Evolutionary conservation across 192 early-diverging fungal species (phyloP).

Genomic region (Backusella parvicylindrica): DNA sequence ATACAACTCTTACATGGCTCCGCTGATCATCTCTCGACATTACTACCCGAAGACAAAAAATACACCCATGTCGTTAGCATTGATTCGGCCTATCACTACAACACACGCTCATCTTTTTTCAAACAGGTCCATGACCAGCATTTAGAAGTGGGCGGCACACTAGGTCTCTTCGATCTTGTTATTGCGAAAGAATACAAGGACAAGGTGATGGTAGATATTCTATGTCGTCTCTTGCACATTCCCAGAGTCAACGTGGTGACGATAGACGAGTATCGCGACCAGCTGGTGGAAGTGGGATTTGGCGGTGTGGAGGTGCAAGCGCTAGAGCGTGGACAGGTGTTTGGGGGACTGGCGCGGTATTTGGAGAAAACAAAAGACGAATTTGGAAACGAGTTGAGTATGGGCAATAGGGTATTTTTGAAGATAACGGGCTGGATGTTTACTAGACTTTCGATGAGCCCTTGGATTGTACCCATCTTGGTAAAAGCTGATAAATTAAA

Average conservation of each 20-base stretch:
- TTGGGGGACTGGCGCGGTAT: slow-evolving; percentile 37
- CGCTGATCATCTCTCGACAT: slow-evolving; percentile 9
- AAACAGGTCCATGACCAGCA: slow-evolving; percentile 16
- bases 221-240: slow-evolving; percentile 32
- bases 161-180: slow-evolving; percentile 41
- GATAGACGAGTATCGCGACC: slow-evolving; percentile 31
- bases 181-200: slow-evolving; percentile 4
- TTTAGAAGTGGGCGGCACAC: slow-evolving; percentile 6
- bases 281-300: slow-evolving; percentile 37
- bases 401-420: neutral
- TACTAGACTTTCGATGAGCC: neutral
- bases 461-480: slow-evolving; percentile 22
- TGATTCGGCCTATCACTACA: slow-evolving; percentile 50
- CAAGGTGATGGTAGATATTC: slow-evolving; percentile 11
- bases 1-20: slow-evolving; percentile 20
- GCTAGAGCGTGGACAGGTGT: slow-evolving; percentile 32
- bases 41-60: neutral
- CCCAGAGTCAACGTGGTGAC: slow-evolving; percentile 40
- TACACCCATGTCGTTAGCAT: slow-evolving; percentile 35
- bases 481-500: slow-evolving; percentile 15
- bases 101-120: slow-evolving; percentile 40
- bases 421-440: neutral
- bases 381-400: neutral
- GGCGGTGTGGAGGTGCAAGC: slow-evolving; percentile 35
- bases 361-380: slow-evolving; percentile 18